Evolutionary conservation across 805 yeast species (phyloP), one percentile per base, ranked within the genome.

Genomic region (Priceomyces castillae): DNA sequence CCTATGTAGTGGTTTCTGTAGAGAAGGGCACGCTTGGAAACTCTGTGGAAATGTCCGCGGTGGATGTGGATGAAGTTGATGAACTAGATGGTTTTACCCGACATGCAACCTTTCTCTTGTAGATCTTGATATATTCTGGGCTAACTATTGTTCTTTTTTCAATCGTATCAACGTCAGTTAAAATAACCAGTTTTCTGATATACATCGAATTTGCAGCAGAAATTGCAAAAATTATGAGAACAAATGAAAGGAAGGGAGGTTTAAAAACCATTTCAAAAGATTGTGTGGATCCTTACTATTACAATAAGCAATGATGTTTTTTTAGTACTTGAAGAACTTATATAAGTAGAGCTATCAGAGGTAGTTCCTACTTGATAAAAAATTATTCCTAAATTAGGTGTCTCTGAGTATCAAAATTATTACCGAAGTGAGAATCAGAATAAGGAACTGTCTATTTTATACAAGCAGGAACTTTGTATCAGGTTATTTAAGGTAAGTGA

Each of bases 1-100:
- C 17, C 26, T 17, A 34, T 10, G 43, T 40, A 2, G 43, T 40
- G 4, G 43, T 40, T 34, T 40, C 43, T n/a, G 43, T 40, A 34
- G 43, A 28, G 23, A 34, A 40, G 6, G 43, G 23, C 3, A 20
- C 34, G 14, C n/a, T 14, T 17, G 43, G 34, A 25, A 23, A 11
- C 7, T 7, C 28, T 6, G 38, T 34, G 9, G 34, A 33, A 17
- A 17, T n/a, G 4, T 6, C 15, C 20, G 15, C 7, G 5, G 31
- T 11, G 15, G 31, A 6, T 9, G 37, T 19, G 4, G 45, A 31
- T 6, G 34, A 15, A 7, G 36, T 6, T 4, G 37, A 18, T 28
- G 22, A n/a, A 17, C 11, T 31, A 11, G 39, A 15, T 12, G 37
- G 14, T 34, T 34, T 42, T 7, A 34, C 14, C 5, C 22, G 10